Percentiles rank a stretch among this genome's conserved stretches.
Evolutionary conservation across 768 basidiomycete genomes (phyloP).

Genomic region (Kwoniella newhampshirensis): DNA sequence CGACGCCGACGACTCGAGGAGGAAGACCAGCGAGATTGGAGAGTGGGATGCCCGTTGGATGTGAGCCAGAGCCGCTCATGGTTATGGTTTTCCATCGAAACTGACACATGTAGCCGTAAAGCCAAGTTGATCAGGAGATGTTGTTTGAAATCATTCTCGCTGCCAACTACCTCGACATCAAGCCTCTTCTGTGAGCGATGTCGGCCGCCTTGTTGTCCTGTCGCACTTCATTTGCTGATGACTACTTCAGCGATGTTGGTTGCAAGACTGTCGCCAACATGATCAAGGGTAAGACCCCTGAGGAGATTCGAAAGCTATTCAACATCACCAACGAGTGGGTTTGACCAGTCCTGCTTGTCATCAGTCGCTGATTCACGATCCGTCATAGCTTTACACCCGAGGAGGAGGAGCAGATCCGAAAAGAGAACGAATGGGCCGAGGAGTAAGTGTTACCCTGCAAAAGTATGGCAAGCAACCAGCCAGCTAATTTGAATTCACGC

Average conservation of each 20-base stretch:
- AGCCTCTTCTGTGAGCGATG: slow-evolving; percentile 80
- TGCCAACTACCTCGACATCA: slow-evolving; percentile 99
- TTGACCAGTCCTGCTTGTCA: background rate
- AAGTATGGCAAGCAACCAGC: background rate
- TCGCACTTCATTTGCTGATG: background rate
- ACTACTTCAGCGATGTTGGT: slow-evolving; percentile 42
- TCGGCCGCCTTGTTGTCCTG: background rate
- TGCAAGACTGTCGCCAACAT: slow-evolving; percentile 72
- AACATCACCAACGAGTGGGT: slow-evolving; percentile 69
- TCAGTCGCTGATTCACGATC: slow-evolving; percentile 37
- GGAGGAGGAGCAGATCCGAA: slow-evolving; percentile 99
- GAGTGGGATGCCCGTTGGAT: slow-evolving; percentile 91
- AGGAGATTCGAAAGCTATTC: slow-evolving; percentile 97
- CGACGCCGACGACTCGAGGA: slow-evolving; percentile 84
- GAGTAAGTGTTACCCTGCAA: no score
- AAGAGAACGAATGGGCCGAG: slow-evolving; percentile 75
- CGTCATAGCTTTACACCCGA: slow-evolving; percentile 94
- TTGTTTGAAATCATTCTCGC: slow-evolving; percentile 99
- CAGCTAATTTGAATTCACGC: background rate
- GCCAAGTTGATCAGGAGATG: slow-evolving; percentile 94
- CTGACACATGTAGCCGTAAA: slow-evolving; percentile 3
- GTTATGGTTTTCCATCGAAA: background rate
- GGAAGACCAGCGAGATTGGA: slow-evolving; percentile 95
- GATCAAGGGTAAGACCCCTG: slow-evolving; percentile 99
- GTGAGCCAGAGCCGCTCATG: slow-evolving; percentile 9